Percentiles rank a stretch among this genome's conserved stretches.
Conservation (phyloP, 208 protist genomes). For the Wallacemonas collosoma region DNA sequence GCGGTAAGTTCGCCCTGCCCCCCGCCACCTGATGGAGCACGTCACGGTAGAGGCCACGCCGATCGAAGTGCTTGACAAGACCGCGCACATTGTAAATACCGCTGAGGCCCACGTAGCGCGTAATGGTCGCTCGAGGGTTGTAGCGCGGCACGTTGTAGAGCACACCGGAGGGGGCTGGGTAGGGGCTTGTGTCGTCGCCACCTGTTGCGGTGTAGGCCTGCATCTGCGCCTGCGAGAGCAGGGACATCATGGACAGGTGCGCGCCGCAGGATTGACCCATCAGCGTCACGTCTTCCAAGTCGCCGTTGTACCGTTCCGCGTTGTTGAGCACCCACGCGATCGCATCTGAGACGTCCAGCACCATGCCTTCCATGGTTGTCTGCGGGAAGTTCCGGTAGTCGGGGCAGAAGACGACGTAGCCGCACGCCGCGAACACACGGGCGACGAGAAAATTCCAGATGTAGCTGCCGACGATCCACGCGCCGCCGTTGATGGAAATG, state of each 20-base stretch:
- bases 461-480: slow-evolving; percentile 81
- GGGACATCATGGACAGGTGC: slow-evolving; percentile 87
- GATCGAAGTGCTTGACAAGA: slow-evolving; percentile 50
- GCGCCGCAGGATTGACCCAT: slow-evolving; percentile 84
- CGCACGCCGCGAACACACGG: slow-evolving; percentile 61
- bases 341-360: slow-evolving; percentile 84
- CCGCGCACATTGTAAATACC: slow-evolving; percentile 71
- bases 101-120: slow-evolving; percentile 79
- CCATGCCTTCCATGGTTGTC: slow-evolving; percentile 90
- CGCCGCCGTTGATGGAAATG: slow-evolving; percentile 76
- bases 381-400: slow-evolving; percentile 94
- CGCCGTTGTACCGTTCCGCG: slow-evolving; percentile 44
- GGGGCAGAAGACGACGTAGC: slow-evolving; percentile 81
- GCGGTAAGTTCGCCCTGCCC: slow-evolving; percentile 37
- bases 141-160: slow-evolving; percentile 86
- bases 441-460: slow-evolving; percentile 75
- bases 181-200: slow-evolving; percentile 9
- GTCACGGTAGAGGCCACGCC: slow-evolving; percentile 46
- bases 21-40: slow-evolving; percentile 57
- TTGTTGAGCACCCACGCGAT: slow-evolving; percentile 81
- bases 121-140: slow-evolving; percentile 82
- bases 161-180: slow-evolving; percentile 39
- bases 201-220: slow-evolving; percentile 44
- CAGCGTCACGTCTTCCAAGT: slow-evolving; percentile 64
- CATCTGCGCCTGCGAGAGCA: slow-evolving; percentile 85